A percentile compares a stretch with the other conserved stretches of the same genome.
Conservation (phyloP, 768 basidiomycete species). For the Pluteus cervinus region DNA sequence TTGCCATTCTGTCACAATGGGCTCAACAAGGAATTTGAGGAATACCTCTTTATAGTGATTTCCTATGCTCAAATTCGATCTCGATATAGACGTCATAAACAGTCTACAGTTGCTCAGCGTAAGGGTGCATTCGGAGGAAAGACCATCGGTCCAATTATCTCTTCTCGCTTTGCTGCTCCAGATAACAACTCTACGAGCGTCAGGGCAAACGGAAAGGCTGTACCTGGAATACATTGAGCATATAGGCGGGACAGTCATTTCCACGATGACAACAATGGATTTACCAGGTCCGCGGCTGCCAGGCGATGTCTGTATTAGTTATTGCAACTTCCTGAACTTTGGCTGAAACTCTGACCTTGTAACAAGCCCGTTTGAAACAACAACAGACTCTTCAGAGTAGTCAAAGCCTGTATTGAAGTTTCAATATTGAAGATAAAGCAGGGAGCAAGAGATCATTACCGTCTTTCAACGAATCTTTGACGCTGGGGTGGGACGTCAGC, state of each 20-base stretch:
- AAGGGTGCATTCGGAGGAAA: constrained; percentile 56
- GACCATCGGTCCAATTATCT: constrained; percentile 63
- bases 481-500: constrained; percentile 75
- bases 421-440: background rate
- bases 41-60: too few relatives aligned
- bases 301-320: background rate
- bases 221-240: constrained; percentile 35
- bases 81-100: constrained; percentile 6
- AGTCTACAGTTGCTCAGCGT: too few relatives aligned
- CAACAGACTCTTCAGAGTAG: constrained; percentile 69
- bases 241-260: background rate
- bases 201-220: constrained; percentile 72
- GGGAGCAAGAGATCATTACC: constrained; percentile 23
- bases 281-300: constrained; percentile 67
- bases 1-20: too few relatives aligned
- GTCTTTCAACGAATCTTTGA: constrained; percentile 51
- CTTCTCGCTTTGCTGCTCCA: constrained; percentile 53
- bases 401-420: constrained; percentile 46
- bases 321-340: background rate
- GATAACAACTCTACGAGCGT: constrained; percentile 69
- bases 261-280: constrained; percentile 9
- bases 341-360: constrained; percentile 52
- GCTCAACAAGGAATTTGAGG: too few relatives aligned
- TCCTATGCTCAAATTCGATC: too few relatives aligned
- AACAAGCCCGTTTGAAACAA: constrained; percentile 64